phyloP scores from a whole-genome alignment of 2,329 filamentous ascomycete genomes.

The Cercospora canescens region DNA sequence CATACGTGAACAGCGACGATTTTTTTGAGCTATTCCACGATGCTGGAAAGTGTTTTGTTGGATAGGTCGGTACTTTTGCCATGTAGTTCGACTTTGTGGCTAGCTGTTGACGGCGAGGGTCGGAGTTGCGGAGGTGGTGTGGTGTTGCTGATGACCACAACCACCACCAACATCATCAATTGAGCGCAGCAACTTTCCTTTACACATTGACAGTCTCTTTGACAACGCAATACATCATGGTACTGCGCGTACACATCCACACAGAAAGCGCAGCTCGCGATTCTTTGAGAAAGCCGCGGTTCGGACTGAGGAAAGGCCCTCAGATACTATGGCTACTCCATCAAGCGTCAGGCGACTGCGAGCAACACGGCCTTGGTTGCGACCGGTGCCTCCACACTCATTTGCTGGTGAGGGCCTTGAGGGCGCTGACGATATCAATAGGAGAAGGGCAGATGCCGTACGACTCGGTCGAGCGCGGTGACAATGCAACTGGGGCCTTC shows the following conservation, averaged over 20 bases:
- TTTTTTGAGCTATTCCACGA: not conserved
- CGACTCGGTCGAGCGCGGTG: not conserved
- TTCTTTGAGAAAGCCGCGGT: not conserved
- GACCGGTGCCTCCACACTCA: not conserved
- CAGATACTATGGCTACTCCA: not conserved
- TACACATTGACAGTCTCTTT: not conserved
- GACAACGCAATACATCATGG: not conserved
- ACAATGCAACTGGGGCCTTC: not conserved
- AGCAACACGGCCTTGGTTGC: not conserved
- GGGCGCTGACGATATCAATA: too few species aligned
- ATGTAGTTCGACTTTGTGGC: not conserved
- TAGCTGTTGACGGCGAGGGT: not conserved
- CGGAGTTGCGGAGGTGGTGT: not conserved
- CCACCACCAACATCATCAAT: not conserved
- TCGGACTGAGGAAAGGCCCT: not conserved
- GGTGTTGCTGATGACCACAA: not conserved
- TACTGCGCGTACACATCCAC: not conserved
- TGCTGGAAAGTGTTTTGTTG: slow-evolving; percentile 1
- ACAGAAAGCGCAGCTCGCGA: not conserved
- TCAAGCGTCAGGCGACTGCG: not conserved
- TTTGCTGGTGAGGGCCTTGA: too few species aligned
- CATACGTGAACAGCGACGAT: not conserved
- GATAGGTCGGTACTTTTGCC: not conserved
- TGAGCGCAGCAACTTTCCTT: not conserved
- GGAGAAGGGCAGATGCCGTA: not conserved